Conservation (phyloP, 495 filamentous ascomycete species). For the Penicillium goetzii region DNA sequence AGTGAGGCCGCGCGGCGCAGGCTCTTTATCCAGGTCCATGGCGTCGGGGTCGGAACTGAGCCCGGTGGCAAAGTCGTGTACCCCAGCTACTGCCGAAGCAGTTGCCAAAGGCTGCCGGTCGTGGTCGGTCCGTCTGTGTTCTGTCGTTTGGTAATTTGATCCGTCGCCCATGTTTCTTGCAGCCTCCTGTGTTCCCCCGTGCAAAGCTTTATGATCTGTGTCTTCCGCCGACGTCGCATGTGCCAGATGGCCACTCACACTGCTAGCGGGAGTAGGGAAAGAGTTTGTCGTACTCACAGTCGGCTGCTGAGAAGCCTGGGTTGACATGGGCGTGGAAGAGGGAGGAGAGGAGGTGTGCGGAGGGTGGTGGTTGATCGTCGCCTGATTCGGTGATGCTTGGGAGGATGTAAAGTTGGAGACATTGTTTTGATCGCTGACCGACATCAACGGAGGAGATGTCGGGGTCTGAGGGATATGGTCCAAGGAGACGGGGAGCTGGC, state of each 20-base stretch:
- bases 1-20: conserved; percentile 18
- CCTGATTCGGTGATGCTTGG: conserved; percentile 52
- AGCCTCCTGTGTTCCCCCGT: conserved; percentile 28
- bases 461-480: conserved; percentile 50
- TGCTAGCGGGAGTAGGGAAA: conserved; percentile 53
- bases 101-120: conserved; percentile 34
- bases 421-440: conserved; percentile 54
- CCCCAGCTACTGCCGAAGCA: conserved; percentile 22
- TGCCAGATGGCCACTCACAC: conserved; percentile 43
- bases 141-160: conserved; percentile 28
- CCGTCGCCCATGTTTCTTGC: conserved; percentile 22
- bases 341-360: conserved; percentile 47
- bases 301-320: conserved; percentile 50
- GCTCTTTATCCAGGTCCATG: conserved; percentile 46
- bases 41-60: conserved; percentile 32
- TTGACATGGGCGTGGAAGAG: conserved; percentile 52
- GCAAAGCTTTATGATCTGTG: conserved; percentile 39
- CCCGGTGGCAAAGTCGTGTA: conserved; percentile 33
- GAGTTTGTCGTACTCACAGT: conserved; percentile 48
- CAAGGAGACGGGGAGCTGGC: conserved; percentile 33
- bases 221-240: conserved; percentile 40
- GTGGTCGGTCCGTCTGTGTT: conserved; percentile 45
- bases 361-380: conserved; percentile 48
- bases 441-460: conserved; percentile 58
- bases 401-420: conserved; percentile 50